A percentile compares a stretch with the other conserved stretches of the same genome.
These are phyloP conservation scores for Saccharomycopsis olivae DNA, from an alignment of 805 yeast species.

Conservation along the genomic window DNA sequence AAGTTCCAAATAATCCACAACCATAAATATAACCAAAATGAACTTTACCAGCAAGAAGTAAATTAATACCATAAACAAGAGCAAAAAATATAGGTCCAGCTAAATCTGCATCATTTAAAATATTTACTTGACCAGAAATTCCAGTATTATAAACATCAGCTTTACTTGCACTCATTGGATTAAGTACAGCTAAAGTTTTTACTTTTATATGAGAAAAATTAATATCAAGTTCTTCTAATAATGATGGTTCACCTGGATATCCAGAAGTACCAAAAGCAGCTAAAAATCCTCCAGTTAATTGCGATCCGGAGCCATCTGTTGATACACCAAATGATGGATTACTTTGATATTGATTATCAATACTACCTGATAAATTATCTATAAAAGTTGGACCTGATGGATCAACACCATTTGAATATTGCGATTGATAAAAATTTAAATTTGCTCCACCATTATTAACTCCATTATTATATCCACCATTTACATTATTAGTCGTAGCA, in stretches of 20 bases:
- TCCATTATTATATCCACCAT: no score
- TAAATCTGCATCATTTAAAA: constrained; percentile 79
- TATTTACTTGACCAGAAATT: constrained; percentile 37
- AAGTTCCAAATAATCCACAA: constrained; percentile 83
- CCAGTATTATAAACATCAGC: not conserved
- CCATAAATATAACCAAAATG: constrained; percentile 97
- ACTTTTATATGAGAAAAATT: constrained; percentile 79
- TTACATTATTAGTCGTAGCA: no score
- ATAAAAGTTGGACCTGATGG: constrained; percentile 17
- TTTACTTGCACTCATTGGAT: constrained; percentile 33
- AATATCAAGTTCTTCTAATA: constrained; percentile 87
- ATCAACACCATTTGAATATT: constrained; percentile 7
- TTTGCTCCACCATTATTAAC: constrained; percentile 2
- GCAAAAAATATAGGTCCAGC: constrained; percentile 94
- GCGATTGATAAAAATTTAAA: constrained; percentile 15
- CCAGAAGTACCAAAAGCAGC: constrained; percentile 93
- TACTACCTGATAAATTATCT: constrained; percentile 14
- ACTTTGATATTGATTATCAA: constrained; percentile 18
- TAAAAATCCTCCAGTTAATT: constrained; percentile 61
- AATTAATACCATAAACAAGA: constrained; percentile 70
- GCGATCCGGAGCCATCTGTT: constrained; percentile 19
- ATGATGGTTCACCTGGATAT: constrained; percentile 89
- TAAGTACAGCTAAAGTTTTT: constrained; percentile 79
- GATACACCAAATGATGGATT: constrained; percentile 12
- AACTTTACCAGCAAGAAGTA: constrained; percentile 81